These are phyloP conservation scores for Alternaria burnsii DNA, from an alignment of 2,329 filamentous ascomycete genomes.

Conservation along the genomic window DNA sequence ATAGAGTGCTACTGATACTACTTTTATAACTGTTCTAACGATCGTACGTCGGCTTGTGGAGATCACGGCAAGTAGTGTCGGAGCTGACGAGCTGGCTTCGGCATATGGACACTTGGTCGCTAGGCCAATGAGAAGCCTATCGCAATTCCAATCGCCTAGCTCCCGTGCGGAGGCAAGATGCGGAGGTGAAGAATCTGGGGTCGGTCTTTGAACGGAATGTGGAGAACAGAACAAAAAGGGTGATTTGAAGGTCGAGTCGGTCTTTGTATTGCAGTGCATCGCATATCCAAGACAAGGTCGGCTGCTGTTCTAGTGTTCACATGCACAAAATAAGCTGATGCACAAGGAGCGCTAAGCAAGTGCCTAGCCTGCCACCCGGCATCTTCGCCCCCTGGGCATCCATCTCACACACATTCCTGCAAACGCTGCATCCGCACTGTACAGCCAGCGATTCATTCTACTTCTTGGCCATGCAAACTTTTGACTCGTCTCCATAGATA, in stretches of 20 bases:
- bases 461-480: not conserved
- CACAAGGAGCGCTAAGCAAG: conserved; percentile 5
- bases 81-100: not conserved
- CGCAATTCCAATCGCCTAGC: conserved; percentile 2
- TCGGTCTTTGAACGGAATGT: conserved; percentile 28
- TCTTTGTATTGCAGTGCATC: conserved; percentile 4
- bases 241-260: conserved; percentile 10
- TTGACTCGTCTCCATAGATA: not conserved
- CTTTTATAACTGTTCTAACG: not conserved
- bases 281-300: not conserved
- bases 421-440: not conserved
- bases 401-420: not conserved
- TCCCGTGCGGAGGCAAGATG: conserved; percentile 5
- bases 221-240: conserved; percentile 1
- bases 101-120: conserved; percentile 4
- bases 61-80: not conserved
- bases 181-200: conserved; percentile 25
- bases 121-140: conserved; percentile 2
- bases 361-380: conserved; percentile 1
- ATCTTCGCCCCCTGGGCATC: conserved; percentile 1
- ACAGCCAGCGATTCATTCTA: not conserved
- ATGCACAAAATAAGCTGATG: conserved; percentile 4
- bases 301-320: conserved; percentile 3
- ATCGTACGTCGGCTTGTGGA: not conserved
- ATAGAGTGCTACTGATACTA: not conserved